These are phyloP conservation scores for Scedosporium dehoogii DNA, from an alignment of 2,329 filamentous ascomycete species.

Conservation along the genomic window DNA sequence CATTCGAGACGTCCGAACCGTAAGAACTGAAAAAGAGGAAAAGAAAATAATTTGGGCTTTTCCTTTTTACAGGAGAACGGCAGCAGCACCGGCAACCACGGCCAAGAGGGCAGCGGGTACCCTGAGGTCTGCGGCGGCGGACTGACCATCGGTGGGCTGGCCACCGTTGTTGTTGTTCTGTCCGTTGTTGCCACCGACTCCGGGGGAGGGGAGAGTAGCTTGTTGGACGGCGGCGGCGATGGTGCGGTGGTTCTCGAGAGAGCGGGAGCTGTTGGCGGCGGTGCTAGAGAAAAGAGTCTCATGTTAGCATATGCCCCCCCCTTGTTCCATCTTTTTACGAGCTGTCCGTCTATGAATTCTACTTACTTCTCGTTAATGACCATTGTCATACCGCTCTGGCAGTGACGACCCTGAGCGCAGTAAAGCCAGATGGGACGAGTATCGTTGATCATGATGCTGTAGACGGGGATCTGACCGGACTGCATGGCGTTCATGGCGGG, in stretches of 20 bases:
- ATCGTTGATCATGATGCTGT: slow-evolving; percentile 60
- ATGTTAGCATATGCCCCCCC: background rate
- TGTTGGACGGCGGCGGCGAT: slow-evolving; percentile 24
- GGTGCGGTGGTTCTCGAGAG: slow-evolving; percentile 38
- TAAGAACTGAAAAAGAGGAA: background rate
- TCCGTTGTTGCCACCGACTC: slow-evolving; percentile 2
- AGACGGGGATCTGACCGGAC: slow-evolving; percentile 50
- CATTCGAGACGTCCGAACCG: background rate
- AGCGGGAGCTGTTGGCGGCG: slow-evolving; percentile 39
- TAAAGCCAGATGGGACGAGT: slow-evolving; percentile 69
- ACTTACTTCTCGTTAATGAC: slow-evolving; percentile 66
- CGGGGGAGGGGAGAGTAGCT: slow-evolving; percentile 15
- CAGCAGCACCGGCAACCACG: slow-evolving; percentile 30
- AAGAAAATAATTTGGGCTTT: background rate
- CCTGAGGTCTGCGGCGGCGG: slow-evolving; percentile 21
- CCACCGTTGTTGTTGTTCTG: background rate
- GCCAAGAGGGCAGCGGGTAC: slow-evolving; percentile 32
- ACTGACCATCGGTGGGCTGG: background rate
- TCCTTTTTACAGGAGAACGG: slow-evolving; percentile 28
- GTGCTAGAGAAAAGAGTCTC: slow-evolving; percentile 22
- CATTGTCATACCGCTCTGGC: slow-evolving; percentile 64
- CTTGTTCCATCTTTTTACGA: background rate
- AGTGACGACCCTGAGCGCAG: slow-evolving; percentile 67
- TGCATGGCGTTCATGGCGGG: slow-evolving; percentile 44
- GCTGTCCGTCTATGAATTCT: background rate